Conservation (phyloP, 768 basidiomycete species). For the Lactifluus piperatus region DNA sequence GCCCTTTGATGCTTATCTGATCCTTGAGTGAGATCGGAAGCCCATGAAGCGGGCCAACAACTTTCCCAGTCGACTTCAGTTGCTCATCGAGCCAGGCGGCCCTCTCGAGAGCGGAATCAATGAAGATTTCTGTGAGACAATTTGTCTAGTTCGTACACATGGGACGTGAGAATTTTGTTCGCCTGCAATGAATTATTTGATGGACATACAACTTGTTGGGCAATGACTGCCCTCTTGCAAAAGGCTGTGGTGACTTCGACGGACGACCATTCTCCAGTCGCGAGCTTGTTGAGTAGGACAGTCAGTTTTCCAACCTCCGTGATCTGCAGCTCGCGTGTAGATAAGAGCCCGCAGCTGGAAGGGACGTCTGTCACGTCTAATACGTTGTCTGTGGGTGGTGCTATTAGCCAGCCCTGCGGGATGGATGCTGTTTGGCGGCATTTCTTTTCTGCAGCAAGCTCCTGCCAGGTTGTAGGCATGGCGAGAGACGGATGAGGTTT, state of each 20-base stretch:
- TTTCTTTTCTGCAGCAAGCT: slow-evolving; percentile 18
- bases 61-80: slow-evolving; percentile 31
- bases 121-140: slow-evolving; percentile 42
- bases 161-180: background rate
- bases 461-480: slow-evolving; percentile 15
- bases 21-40: slow-evolving; percentile 41
- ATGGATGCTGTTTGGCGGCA: slow-evolving; percentile 42
- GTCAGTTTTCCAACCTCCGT: slow-evolving; percentile 42
- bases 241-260: slow-evolving; percentile 41
- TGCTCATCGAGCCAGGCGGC: slow-evolving; percentile 37
- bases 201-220: slow-evolving; percentile 37
- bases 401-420: slow-evolving; percentile 56
- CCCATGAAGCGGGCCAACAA: slow-evolving; percentile 39
- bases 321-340: slow-evolving; percentile 47
- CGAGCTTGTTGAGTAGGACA: slow-evolving; percentile 44
- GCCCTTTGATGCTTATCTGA: slow-evolving; percentile 47
- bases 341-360: slow-evolving; percentile 47
- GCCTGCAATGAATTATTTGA: background rate
- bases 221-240: slow-evolving; percentile 41
- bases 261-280: slow-evolving; percentile 46
- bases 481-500: background rate
- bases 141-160: slow-evolving; percentile 30
- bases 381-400: slow-evolving; percentile 36
- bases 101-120: slow-evolving; percentile 35
- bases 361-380: slow-evolving; percentile 51